phyloP scores from a whole-genome alignment of 2,329 filamentous ascomycete genomes.

The Endoconidiophora polonica region DNA sequence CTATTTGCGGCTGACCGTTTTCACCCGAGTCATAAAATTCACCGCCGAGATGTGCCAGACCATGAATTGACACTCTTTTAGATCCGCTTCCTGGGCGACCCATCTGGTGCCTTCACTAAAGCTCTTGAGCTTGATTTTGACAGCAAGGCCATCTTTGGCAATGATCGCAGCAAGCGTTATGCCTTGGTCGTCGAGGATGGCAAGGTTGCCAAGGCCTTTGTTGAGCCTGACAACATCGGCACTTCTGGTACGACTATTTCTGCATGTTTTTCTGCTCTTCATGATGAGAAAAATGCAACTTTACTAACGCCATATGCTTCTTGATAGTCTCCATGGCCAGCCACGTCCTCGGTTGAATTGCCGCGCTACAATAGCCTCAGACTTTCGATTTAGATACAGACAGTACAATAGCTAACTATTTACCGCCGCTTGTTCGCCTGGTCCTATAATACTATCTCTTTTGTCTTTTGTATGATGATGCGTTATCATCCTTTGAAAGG shows the following conservation, averaged over 20 bases:
- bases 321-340: slow-evolving; percentile 32
- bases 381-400: neutral
- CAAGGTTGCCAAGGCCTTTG: slow-evolving; percentile 62
- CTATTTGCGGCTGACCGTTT: neutral
- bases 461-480: neutral
- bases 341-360: slow-evolving; percentile 27
- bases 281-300: neutral
- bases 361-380: neutral
- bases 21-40: neutral
- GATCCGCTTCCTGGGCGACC: slow-evolving; percentile 83
- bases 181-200: slow-evolving; percentile 70
- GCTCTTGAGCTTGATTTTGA: slow-evolving; percentile 74
- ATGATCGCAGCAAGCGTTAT: slow-evolving; percentile 72
- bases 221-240: slow-evolving; percentile 82
- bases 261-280: neutral
- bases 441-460: neutral
- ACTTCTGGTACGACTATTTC: slow-evolving; percentile 43
- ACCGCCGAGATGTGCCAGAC: neutral
- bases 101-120: slow-evolving; percentile 62
- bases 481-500: neutral
- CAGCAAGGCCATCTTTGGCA: slow-evolving; percentile 61
- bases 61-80: slow-evolving; percentile 21
- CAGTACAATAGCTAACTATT: neutral
- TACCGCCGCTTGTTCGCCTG: neutral
- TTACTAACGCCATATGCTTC: slow-evolving; percentile 1